phyloP scores from a whole-genome alignment of 2,329 filamentous ascomycete species.

The Chaetomiaceae sp. region DNA sequence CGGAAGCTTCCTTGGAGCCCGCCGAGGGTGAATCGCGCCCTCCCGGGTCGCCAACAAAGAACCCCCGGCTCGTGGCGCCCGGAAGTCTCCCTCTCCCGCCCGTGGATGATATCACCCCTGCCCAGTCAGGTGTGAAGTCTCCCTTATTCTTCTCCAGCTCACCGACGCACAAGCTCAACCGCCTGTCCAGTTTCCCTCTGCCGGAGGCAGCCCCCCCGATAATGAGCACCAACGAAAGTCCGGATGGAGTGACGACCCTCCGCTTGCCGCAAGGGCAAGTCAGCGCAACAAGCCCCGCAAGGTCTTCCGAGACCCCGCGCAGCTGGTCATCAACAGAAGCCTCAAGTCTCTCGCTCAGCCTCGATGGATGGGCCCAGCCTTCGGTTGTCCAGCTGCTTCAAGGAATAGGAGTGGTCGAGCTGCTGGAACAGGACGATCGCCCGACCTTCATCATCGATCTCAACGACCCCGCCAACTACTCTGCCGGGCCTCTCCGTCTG shows the following conservation, averaged over 20 bases:
- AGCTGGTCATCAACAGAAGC: slow-evolving; percentile 50
- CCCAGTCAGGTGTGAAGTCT: slow-evolving; percentile 37
- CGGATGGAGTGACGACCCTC: slow-evolving; percentile 48
- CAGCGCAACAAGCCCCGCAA: slow-evolving; percentile 42
- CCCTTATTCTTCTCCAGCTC: slow-evolving; percentile 51
- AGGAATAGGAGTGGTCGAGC: slow-evolving; percentile 63
- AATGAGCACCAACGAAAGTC: slow-evolving; percentile 44
- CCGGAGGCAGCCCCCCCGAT: slow-evolving; percentile 44
- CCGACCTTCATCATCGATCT: slow-evolving; percentile 74
- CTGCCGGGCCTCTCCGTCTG: slow-evolving; percentile 52
- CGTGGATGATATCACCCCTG: slow-evolving; percentile 21
- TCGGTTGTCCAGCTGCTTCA: slow-evolving; percentile 55
- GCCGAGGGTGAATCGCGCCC: slow-evolving; percentile 15
- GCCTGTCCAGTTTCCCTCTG: slow-evolving; percentile 37
- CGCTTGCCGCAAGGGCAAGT: slow-evolving; percentile 53
- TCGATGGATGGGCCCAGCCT: slow-evolving; percentile 45
- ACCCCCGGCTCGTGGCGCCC: slow-evolving; percentile 44
- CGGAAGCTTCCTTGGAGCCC: slow-evolving; percentile 27
- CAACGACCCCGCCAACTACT: slow-evolving; percentile 51
- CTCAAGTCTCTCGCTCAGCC: slow-evolving; percentile 48
- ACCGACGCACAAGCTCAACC: slow-evolving; percentile 33
- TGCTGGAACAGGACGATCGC: slow-evolving; percentile 71
- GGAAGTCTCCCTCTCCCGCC: slow-evolving; percentile 41
- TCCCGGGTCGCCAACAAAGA: slow-evolving; percentile 38
- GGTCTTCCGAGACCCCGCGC: slow-evolving; percentile 48